Conservation (phyloP, 441 rosid species). For the Metrosideros polymorpha region DNA sequence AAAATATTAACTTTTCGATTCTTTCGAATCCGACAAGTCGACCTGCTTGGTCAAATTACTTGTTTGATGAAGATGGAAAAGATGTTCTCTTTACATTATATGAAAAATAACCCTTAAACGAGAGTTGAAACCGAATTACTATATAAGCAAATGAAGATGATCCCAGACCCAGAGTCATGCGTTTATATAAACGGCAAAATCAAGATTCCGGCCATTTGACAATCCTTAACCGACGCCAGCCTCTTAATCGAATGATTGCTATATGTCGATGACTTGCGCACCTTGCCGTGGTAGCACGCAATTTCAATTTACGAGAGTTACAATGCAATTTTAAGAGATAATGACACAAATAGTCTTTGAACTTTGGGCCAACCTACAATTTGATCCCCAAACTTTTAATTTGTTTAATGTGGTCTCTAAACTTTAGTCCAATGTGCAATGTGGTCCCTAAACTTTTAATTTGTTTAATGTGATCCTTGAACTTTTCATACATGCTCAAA, state of each 20-base stretch:
- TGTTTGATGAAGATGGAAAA: background rate
- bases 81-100: background rate
- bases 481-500: too few relatives aligned
- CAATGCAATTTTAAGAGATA: too few relatives aligned
- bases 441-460: too few relatives aligned
- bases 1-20: background rate
- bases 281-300: background rate
- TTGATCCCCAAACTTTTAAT: too few relatives aligned
- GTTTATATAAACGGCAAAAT: background rate
- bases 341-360: too few relatives aligned
- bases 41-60: background rate
- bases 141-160: background rate
- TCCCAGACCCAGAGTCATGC: background rate
- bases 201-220: background rate
- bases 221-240: background rate
- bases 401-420: too few relatives aligned
- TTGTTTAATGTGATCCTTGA: too few relatives aligned
- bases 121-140: background rate
- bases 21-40: background rate
- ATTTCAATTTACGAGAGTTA: too few relatives aligned
- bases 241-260: background rate
- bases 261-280: background rate
- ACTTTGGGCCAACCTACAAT: too few relatives aligned
- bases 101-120: background rate
- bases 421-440: too few relatives aligned